Evolutionary conservation across 306 rosid genomes (phyloP).

Genomic region (Quercus alba): DNA sequence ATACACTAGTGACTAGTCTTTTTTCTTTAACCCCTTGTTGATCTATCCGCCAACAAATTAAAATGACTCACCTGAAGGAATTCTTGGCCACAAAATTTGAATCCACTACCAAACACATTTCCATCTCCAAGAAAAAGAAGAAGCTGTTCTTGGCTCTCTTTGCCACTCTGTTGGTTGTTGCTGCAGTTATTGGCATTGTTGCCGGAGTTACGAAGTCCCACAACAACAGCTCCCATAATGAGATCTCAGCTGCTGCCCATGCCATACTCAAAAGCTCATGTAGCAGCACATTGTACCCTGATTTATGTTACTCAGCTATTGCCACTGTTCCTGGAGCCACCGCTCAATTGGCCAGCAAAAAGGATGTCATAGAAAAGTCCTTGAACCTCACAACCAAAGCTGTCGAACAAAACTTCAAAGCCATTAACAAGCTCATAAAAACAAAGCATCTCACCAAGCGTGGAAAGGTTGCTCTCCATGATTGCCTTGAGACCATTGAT

Average conservation of each 20-base stretch:
- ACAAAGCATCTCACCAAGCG: conserved; percentile 37
- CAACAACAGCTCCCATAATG: neutral
- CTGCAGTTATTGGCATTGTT: conserved; percentile 36
- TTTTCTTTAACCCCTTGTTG: neutral
- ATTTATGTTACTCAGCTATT: conserved; percentile 63
- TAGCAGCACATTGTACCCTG: conserved; percentile 62
- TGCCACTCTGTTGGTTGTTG: conserved; percentile 36
- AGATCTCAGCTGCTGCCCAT: conserved; percentile 34
- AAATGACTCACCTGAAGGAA: conserved; percentile 31
- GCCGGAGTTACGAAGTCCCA: conserved; percentile 37
- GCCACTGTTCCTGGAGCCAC: conserved; percentile 29
- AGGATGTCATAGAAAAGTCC: conserved; percentile 48
- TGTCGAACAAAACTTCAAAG: conserved; percentile 43
- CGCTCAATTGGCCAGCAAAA: conserved; percentile 27
- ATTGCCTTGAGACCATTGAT: conserved; percentile 62
- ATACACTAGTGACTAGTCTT: neutral
- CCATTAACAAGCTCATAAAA: conserved; percentile 32
- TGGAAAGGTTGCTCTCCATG: conserved; percentile 59
- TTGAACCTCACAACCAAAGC: conserved; percentile 45
- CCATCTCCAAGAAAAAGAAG: conserved; percentile 27
- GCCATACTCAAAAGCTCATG: conserved; percentile 51
- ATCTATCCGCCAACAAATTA: neutral
- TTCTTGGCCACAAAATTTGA: conserved; percentile 23
- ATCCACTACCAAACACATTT: conserved; percentile 25
- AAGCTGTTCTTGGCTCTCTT: conserved; percentile 38